Conservation (phyloP, 441 rosid species). For the Erodium trifolium region DNA sequence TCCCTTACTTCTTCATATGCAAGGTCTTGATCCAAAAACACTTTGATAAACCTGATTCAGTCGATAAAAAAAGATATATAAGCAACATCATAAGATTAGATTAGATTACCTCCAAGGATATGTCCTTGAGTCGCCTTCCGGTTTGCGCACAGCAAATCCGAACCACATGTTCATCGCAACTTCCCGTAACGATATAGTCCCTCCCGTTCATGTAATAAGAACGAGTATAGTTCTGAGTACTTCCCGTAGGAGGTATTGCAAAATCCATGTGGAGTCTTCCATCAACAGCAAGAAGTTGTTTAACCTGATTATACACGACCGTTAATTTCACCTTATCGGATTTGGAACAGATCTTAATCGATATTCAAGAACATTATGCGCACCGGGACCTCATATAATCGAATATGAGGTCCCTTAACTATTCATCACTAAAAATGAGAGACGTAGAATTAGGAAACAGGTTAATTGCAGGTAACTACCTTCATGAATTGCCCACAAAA, state of each 20-base stretch:
- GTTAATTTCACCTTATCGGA: too few relatives aligned
- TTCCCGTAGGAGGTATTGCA: constrained; percentile 63
- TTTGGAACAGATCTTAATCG: background rate
- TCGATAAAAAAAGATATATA: background rate
- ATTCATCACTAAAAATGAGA: background rate
- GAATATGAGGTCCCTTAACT: background rate
- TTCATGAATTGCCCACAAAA: too few relatives aligned
- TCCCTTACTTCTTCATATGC: too few relatives aligned
- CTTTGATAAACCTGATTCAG: too few relatives aligned
- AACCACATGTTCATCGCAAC: constrained; percentile 81
- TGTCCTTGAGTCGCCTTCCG: constrained; percentile 88
- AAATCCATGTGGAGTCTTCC: constrained; percentile 74
- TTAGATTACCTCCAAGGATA: constrained; percentile 63
- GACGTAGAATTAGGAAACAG: background rate
- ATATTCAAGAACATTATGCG: background rate
- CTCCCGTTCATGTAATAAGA: constrained; percentile 92
- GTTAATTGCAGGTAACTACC: too few relatives aligned
- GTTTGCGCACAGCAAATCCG: constrained; percentile 95
- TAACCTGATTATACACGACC: constrained; percentile 43
- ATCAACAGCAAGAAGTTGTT: constrained; percentile 76
- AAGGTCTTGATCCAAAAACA: too few relatives aligned
- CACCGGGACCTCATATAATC: background rate
- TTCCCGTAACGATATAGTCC: constrained; percentile 86
- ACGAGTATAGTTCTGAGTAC: constrained; percentile 83
- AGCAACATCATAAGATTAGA: constrained; percentile 4